Evolutionary conservation across 768 basidiomycete genomes (phyloP).

Genomic region (Mycena rosella): DNA sequence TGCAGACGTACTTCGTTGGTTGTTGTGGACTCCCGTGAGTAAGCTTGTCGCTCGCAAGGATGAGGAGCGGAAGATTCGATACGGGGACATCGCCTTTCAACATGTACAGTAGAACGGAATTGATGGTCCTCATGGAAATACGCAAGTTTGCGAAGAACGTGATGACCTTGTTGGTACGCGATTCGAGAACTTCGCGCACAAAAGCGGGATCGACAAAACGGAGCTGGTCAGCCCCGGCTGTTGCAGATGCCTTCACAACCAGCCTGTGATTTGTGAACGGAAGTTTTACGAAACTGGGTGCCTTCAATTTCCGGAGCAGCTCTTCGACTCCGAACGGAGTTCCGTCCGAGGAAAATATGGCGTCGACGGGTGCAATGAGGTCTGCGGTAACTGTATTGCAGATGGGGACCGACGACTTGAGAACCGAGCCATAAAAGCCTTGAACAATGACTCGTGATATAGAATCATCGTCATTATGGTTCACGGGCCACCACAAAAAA

Average conservation of each 20-base stretch:
- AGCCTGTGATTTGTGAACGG: background rate
- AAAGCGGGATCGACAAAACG: conserved; percentile 25
- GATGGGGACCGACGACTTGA: conserved; percentile 21
- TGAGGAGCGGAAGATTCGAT: conserved; percentile 28
- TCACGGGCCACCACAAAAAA: conserved; percentile 35
- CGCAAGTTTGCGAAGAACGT: background rate
- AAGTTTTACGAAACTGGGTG: conserved; percentile 22
- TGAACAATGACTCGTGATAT: conserved; percentile 32
- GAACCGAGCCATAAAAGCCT: conserved; percentile 33
- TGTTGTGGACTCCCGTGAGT: conserved; percentile 4
- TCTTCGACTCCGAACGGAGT: conserved; percentile 16
- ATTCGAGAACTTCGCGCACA: conserved; percentile 6
- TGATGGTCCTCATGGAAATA: conserved; percentile 5
- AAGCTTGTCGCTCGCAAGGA: conserved; percentile 24
- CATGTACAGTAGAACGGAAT: conserved; percentile 17
- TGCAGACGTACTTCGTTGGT: conserved; percentile 18
- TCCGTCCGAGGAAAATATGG: conserved; percentile 22
- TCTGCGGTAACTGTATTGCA: conserved; percentile 24
- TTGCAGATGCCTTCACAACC: background rate
- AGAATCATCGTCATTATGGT: conserved; percentile 15
- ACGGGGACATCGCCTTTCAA: conserved; percentile 14
- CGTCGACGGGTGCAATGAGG: conserved; percentile 28
- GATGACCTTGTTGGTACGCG: background rate
- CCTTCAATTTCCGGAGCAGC: conserved; percentile 14
- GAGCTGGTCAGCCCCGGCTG: background rate